These are phyloP conservation scores for Candida anglica DNA, from an alignment of 805 yeast genomes.

Conservation along the genomic window DNA sequence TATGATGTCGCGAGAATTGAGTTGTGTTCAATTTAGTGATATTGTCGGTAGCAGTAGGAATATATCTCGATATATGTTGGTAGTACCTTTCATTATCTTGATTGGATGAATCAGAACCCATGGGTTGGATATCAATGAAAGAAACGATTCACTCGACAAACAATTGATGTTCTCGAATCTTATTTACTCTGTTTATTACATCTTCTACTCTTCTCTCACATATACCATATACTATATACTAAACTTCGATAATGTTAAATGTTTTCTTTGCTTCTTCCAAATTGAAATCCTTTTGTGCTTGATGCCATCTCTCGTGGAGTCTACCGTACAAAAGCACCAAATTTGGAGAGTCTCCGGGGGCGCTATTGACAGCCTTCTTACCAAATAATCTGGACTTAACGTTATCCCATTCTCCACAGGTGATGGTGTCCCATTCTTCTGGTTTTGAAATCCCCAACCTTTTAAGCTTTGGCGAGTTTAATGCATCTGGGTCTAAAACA, in stretches of 20 bases:
- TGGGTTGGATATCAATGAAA: too few relatives aligned
- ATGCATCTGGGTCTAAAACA: constrained; percentile 20
- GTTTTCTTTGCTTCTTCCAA: constrained; percentile 22
- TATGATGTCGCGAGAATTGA: too few relatives aligned
- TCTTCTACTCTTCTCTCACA: not conserved
- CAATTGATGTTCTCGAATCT: too few relatives aligned
- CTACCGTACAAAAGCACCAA: constrained; percentile 36
- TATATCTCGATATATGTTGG: too few relatives aligned
- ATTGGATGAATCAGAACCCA: too few relatives aligned
- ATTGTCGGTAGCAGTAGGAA: too few relatives aligned
- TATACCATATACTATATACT: not conserved
- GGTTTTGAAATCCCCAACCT: constrained; percentile 13
- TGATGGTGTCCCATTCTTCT: constrained; percentile 23
- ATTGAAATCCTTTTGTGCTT: constrained; percentile 19
- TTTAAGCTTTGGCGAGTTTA: constrained; percentile 19
- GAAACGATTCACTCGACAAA: too few relatives aligned
- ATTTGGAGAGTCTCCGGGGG: constrained; percentile 23
- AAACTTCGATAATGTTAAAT: constrained; percentile 14
- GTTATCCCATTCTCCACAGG: constrained; percentile 28
- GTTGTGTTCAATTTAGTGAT: too few relatives aligned
- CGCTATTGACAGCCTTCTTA: constrained; percentile 26
- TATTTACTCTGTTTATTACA: too few relatives aligned
- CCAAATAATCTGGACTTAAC: constrained; percentile 47
- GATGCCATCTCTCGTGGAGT: constrained; percentile 43
- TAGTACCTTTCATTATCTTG: too few relatives aligned